Percentiles rank a stretch among this genome's conserved stretches.
These are phyloP conservation scores for Morella rubra DNA, from an alignment of 306 rosid genomes.

Conservation along the genomic window DNA sequence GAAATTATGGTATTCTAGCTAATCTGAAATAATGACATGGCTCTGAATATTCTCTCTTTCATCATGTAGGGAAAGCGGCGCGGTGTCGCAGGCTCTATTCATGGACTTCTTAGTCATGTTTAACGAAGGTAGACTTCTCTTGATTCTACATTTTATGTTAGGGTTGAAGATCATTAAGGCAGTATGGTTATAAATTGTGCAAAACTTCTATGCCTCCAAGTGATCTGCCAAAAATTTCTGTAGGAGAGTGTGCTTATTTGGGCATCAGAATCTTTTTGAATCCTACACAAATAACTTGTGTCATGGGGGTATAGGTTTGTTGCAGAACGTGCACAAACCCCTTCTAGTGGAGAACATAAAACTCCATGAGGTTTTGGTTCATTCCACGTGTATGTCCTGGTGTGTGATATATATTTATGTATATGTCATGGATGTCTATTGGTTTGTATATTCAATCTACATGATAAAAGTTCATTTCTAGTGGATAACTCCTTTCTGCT, in stretches of 20 bases:
- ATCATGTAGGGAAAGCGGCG: conserved; percentile 50
- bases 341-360: background rate
- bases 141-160: background rate
- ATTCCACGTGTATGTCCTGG: background rate
- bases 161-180: background rate
- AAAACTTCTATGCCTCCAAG: conserved; percentile 14
- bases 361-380: background rate
- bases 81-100: conserved; percentile 61
- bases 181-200: conserved; percentile 1
- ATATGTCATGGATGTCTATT: no score
- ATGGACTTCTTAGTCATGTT: conserved; percentile 43
- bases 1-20: conserved; percentile 5
- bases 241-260: no score
- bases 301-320: background rate
- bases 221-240: background rate
- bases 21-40: conserved; percentile 2
- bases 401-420: no score
- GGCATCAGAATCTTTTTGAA: no score
- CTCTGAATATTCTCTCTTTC: conserved; percentile 24
- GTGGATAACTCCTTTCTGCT: no score
- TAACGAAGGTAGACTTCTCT: conserved; percentile 36
- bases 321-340: background rate
- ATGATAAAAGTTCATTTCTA: no score
- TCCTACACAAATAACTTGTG: background rate
- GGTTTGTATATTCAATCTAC: no score